A percentile compares a stretch with the other conserved stretches of the same genome.
These are phyloP conservation scores for Benincasa hispida DNA, from an alignment of 306 rosid species.

Conservation along the genomic window DNA sequence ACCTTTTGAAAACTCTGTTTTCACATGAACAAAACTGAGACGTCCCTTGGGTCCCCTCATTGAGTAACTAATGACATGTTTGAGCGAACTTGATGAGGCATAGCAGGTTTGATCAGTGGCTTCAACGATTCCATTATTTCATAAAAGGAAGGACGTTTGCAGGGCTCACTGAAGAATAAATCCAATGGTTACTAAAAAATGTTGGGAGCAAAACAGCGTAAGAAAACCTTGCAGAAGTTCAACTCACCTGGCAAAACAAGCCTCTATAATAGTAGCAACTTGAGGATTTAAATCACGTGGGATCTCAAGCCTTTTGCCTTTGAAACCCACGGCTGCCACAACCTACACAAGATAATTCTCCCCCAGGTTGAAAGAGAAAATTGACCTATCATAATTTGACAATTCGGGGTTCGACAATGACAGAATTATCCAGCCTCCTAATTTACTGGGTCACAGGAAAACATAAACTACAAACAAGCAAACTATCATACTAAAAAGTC, in stretches of 20 bases:
- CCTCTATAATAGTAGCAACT: slow-evolving; percentile 71
- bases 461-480: neutral
- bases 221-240: neutral
- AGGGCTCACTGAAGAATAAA: slow-evolving; percentile 49
- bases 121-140: slow-evolving; percentile 78
- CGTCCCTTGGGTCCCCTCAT: slow-evolving; percentile 19
- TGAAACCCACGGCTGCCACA: slow-evolving; percentile 92
- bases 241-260: slow-evolving; percentile 91
- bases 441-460: neutral
- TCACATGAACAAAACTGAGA: slow-evolving; percentile 18
- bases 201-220: neutral
- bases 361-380: neutral
- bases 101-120: slow-evolving; percentile 60
- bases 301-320: slow-evolving; percentile 77
- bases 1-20: slow-evolving; percentile 5
- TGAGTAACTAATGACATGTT: slow-evolving; percentile 38
- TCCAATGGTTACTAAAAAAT: neutral
- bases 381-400: neutral
- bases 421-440: neutral
- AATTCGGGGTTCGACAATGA: neutral
- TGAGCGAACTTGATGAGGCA: slow-evolving; percentile 56
- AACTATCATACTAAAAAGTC: neutral
- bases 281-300: slow-evolving; percentile 68
- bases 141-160: slow-evolving; percentile 88
- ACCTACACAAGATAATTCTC: slow-evolving; percentile 29